Evolutionary conservation across 352 stramenopile genomes (phyloP).

Genomic region (Globisporangium irregulare): DNA sequence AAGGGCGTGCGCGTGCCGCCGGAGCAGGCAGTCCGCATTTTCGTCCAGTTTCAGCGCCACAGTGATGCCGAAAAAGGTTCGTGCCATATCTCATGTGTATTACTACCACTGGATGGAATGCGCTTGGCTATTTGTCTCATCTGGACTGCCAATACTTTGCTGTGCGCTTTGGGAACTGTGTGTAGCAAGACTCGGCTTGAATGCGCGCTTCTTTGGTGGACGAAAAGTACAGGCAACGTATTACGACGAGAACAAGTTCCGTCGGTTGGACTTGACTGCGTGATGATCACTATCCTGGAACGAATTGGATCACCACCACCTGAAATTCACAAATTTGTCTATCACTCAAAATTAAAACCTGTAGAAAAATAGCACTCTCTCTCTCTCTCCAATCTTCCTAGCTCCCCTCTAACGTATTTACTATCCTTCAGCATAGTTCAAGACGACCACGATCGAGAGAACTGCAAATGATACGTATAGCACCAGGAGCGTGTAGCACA

Average conservation of each 20-base stretch:
- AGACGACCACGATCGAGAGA: conserved; percentile 57
- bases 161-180: conserved; percentile 3
- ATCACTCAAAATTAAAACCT: conserved; percentile 3
- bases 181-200: conserved; percentile 73
- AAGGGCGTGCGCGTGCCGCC: conserved; percentile 27
- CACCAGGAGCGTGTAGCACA: conserved; percentile 58
- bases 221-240: conserved; percentile 77
- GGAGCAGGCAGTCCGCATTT: conserved; percentile 87
- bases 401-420: background rate
- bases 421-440: conserved; percentile 15
- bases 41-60: conserved; percentile 80
- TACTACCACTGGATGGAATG: background rate
- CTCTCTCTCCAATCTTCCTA: background rate
- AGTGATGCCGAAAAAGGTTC: conserved; percentile 77
- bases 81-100: background rate
- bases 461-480: conserved; percentile 67
- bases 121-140: background rate
- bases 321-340: conserved; percentile 4
- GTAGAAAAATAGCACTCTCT: too few relatives aligned
- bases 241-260: conserved; percentile 83
- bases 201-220: conserved; percentile 88
- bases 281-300: conserved; percentile 11
- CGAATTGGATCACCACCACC: background rate
- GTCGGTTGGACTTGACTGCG: conserved; percentile 48
- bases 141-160: background rate